Evolutionary conservation across 352 stramenopile species (phyloP).

Genomic region (Aphanomyces euteiches): DNA sequence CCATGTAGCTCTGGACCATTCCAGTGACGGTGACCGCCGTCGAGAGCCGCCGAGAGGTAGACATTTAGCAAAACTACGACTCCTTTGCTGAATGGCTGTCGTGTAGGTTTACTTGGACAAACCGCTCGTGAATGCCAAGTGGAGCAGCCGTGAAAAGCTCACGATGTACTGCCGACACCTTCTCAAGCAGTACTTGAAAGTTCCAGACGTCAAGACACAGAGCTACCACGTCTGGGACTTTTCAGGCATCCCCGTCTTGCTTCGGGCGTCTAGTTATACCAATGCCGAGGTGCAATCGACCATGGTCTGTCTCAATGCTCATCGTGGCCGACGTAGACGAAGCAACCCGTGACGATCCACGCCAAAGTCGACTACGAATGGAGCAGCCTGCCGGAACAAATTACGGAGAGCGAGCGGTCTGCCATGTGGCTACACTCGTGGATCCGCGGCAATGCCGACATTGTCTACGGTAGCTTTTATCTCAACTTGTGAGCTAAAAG

Average conservation of each 20-base stretch:
- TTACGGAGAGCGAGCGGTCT: slow-evolving; percentile 56
- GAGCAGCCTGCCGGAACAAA: slow-evolving; percentile 49
- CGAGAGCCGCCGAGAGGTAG: slow-evolving; percentile 33
- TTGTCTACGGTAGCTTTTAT: slow-evolving; percentile 40
- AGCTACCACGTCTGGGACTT: slow-evolving; percentile 69
- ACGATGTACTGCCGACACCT: slow-evolving; percentile 34
- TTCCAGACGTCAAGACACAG: neutral
- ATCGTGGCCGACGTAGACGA: slow-evolving; percentile 13
- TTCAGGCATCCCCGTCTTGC: slow-evolving; percentile 48
- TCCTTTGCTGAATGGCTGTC: slow-evolving; percentile 32
- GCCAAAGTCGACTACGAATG: slow-evolving; percentile 64
- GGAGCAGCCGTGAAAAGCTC: slow-evolving; percentile 36
- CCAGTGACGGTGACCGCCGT: neutral
- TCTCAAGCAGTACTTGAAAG: slow-evolving; percentile 33
- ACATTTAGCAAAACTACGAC: slow-evolving; percentile 36
- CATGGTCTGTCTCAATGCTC: neutral
- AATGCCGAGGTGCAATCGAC: slow-evolving; percentile 18
- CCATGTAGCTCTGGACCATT: neutral
- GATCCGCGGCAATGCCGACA: slow-evolving; percentile 54
- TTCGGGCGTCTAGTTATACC: slow-evolving; percentile 49
- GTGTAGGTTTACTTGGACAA: slow-evolving; percentile 60
- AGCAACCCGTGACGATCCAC: slow-evolving; percentile 51
- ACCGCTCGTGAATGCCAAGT: slow-evolving; percentile 31
- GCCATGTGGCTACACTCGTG: slow-evolving; percentile 75
- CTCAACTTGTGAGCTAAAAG: neutral